Percentiles rank a stretch among this genome's conserved stretches.
Conservation (phyloP, 495 filamentous ascomycete species). For the Penicillium lividum region DNA sequence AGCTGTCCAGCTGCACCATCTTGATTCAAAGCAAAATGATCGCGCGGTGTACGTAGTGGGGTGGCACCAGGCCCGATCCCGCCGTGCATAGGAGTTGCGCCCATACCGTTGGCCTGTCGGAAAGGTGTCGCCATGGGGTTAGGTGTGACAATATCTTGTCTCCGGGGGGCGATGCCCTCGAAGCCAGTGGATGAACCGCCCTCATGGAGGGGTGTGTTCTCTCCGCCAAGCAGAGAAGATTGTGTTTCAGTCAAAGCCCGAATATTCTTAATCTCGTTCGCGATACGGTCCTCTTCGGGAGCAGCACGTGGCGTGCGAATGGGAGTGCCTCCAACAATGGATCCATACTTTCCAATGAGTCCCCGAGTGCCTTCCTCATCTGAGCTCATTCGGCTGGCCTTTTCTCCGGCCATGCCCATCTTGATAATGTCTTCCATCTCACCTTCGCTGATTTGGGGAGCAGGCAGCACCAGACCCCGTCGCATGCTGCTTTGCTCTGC, state of each 20-base stretch:
- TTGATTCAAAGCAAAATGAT: conserved; percentile 82
- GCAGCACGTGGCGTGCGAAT: conserved; percentile 90
- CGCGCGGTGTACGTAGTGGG: conserved; percentile 86
- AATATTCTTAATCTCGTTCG: conserved; percentile 96
- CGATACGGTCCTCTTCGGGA: conserved; percentile 89
- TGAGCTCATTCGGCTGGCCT: conserved; percentile 72
- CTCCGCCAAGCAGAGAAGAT: conserved; percentile 91
- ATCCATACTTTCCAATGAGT: conserved; percentile 79
- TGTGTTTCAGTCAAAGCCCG: conserved; percentile 90
- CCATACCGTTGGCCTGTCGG: conserved; percentile 65
- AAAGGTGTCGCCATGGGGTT: conserved; percentile 95
- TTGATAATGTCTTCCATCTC: conserved; percentile 98
- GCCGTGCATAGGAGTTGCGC: conserved; percentile 67
- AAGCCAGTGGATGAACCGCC: conserved; percentile 83
- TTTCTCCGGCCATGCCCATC: conserved; percentile 93
- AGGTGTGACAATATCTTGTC: conserved; percentile 80
- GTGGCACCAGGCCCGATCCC: conserved; percentile 70
- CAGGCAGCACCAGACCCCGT: conserved; percentile 72
- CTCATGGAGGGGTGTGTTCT: conserved; percentile 87
- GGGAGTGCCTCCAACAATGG: conserved; percentile 77
- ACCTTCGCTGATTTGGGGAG: conserved; percentile 86
- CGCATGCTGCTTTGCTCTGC: conserved; percentile 96
- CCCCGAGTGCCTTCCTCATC: conserved; percentile 86
- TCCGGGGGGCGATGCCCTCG: conserved; percentile 79
- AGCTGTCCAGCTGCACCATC: conserved; percentile 60